phyloP scores from a whole-genome alignment of 78 protist species.

The Speleostelium caveatum region DNA sequence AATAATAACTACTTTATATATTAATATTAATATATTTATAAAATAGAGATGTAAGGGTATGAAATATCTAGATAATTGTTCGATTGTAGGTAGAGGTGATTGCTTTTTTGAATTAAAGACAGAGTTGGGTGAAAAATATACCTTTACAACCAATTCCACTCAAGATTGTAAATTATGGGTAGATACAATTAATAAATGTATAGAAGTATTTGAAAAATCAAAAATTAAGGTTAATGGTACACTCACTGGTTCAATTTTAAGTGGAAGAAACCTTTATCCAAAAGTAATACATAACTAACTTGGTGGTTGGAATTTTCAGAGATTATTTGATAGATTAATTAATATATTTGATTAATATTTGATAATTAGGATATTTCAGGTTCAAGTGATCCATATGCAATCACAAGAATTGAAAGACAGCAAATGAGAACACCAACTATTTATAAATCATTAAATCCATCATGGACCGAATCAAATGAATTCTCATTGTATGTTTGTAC shows the following conservation, averaged over 20 bases:
- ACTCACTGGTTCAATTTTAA: conserved; percentile 29
- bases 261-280: conserved; percentile 27
- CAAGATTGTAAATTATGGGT: conserved; percentile 46
- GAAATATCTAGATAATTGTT: conserved; percentile 48
- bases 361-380: neutral
- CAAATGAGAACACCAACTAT: conserved; percentile 51
- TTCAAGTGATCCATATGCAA: conserved; percentile 38
- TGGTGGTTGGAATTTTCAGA: too few relatives aligned
- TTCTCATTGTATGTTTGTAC: conserved; percentile 17
- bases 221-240: conserved; percentile 30
- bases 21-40: too few relatives aligned
- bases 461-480: conserved; percentile 17
- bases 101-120: conserved; percentile 15
- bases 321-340: too few relatives aligned
- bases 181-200: neutral
- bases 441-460: conserved; percentile 51
- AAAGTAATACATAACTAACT: too few relatives aligned
- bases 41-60: conserved; percentile 36
- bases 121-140: neutral
- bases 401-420: conserved; percentile 36
- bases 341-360: neutral
- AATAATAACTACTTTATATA: neutral
- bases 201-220: conserved; percentile 3
- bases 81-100: neutral
- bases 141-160: conserved; percentile 16